A percentile compares a stretch with the other conserved stretches of the same genome.
Evolutionary conservation across 768 basidiomycete genomes (phyloP).

Genomic region (Leccinellum rugosiceps): DNA sequence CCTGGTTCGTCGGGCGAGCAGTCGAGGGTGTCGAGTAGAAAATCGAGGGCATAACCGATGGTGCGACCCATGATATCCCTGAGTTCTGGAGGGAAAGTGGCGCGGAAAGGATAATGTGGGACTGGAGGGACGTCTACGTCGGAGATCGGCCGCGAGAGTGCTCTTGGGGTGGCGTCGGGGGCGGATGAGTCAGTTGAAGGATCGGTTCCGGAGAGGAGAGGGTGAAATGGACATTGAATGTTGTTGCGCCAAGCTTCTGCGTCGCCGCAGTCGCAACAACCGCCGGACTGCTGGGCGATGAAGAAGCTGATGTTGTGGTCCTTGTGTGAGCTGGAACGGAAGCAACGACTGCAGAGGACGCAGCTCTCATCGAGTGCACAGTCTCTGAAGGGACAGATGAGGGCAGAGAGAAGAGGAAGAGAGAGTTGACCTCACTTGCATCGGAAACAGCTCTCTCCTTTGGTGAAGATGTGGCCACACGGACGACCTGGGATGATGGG

Average conservation of each 20-base stretch:
- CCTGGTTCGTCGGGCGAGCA: constrained; percentile 75
- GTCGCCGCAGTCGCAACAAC: constrained; percentile 96
- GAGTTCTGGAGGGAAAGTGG: constrained; percentile 58
- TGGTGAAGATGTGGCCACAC: constrained; percentile 84
- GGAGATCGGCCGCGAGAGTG: constrained; percentile 37
- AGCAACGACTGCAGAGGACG: constrained; percentile 87
- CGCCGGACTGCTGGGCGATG: constrained; percentile 86
- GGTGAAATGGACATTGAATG: constrained; percentile 73
- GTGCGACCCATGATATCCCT: constrained; percentile 73
- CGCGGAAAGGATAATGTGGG: constrained; percentile 55
- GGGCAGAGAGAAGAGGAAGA: background rate
- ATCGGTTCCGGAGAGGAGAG: constrained; percentile 38
- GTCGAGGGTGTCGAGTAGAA: constrained; percentile 78
- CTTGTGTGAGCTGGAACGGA: constrained; percentile 80
- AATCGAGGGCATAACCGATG: constrained; percentile 76
- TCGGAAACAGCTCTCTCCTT: constrained; percentile 89
- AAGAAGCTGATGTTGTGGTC: constrained; percentile 93
- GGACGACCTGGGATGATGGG: constrained; percentile 64
- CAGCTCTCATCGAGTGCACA: constrained; percentile 89
- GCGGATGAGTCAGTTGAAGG: constrained; percentile 11
- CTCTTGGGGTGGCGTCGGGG: constrained; percentile 41
- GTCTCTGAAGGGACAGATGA: constrained; percentile 51
- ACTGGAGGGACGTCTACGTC: constrained; percentile 57
- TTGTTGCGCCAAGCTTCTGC: constrained; percentile 77
- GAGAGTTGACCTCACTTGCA: constrained; percentile 69